Conservation (phyloP, 768 basidiomycete species). For the Lyophyllum semitale region DNA sequence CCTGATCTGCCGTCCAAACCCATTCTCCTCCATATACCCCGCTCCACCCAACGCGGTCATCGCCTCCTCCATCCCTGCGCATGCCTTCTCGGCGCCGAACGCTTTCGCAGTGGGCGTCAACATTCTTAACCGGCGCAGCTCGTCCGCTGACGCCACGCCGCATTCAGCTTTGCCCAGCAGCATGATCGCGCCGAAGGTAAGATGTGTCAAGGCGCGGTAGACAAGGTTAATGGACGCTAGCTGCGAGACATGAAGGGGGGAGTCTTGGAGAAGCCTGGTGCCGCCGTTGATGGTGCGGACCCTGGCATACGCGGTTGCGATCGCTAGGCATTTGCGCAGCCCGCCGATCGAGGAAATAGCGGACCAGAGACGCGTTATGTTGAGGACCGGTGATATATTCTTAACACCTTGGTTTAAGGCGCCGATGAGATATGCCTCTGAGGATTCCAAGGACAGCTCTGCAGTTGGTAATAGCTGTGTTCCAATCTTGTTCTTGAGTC, state of each 20-base stretch:
- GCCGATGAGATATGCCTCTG: conserved; percentile 68
- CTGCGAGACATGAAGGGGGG: conserved; percentile 63
- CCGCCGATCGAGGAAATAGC: conserved; percentile 55
- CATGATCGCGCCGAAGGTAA: conserved; percentile 58
- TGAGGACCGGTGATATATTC: conserved; percentile 68
- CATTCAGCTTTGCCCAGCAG: conserved; percentile 68
- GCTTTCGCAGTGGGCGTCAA: conserved; percentile 73
- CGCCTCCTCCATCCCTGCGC: conserved; percentile 67
- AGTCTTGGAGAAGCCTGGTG: conserved; percentile 49
- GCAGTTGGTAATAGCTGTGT: conserved; percentile 77
- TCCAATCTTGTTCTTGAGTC: conserved; percentile 79
- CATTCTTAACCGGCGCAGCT: conserved; percentile 56
- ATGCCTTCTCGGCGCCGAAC: conserved; percentile 66
- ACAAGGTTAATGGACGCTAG: conserved; percentile 61
- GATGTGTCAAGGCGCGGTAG: conserved; percentile 67
- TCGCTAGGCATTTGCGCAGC: conserved; percentile 63
- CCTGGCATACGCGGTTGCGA: conserved; percentile 63
- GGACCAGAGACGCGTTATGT: conserved; percentile 76
- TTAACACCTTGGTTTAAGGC: conserved; percentile 60
- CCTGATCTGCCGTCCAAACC: conserved; percentile 65
- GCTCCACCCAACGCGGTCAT: conserved; percentile 77
- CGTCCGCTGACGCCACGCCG: conserved; percentile 47
- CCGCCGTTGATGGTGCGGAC: conserved; percentile 60
- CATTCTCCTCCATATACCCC: conserved; percentile 85
- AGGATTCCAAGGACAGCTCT: conserved; percentile 61